Base-by-base conservation (phyloP, 345 rosid species). In the Hibiscus syriacus region DNA sequence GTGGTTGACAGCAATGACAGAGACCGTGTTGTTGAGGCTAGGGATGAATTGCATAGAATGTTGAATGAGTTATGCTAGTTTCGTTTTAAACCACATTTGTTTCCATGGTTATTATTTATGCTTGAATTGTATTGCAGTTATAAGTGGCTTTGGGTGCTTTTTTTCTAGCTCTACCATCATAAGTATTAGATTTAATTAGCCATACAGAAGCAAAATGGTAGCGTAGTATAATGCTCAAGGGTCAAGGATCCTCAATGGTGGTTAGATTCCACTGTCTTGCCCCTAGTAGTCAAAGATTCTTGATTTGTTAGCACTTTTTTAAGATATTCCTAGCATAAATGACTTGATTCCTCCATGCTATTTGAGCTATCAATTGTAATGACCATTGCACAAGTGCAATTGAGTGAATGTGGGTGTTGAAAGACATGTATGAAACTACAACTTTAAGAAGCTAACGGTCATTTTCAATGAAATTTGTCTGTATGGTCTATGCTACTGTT, bases 41-140 rank as follows among this genome's bases (percentile, higher is more conserved):
- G 94, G 83, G 95, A 90, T 80, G 95, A 90, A 77, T 81, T 90
- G 70, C 92, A 90, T 70, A 78, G 95, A 77, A 90, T 90, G 95
- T 73, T 90, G 78, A 90, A 90, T 56, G 95, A 90, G 92, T 95
- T 86, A 68, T 19, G 59, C 50, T 41, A 55, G 22, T 73, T 59
- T 13, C 54, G 9, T 26, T 43, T 64, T 29, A 23, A 23, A 11
- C 19, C 34, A 63, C 17, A 10, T 1, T 25, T 11, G 5, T 39
- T 13, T 19, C 13, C 6, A 8, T 23, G 25, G 16, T 60, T 34
- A 22, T 25, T 62, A 49, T 39, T 39, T 62, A 62, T 41, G 19
- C 30, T 39, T 23, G 16, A 22, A 0, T 7, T 41, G 12, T 23
- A 6, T 17, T n/a, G 10, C 11, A 17, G 25, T 49, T 49, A 1